phyloP scores from a whole-genome alignment of 1,139 yeast species.

The Yamadazyma pseudoaaseri region DNA sequence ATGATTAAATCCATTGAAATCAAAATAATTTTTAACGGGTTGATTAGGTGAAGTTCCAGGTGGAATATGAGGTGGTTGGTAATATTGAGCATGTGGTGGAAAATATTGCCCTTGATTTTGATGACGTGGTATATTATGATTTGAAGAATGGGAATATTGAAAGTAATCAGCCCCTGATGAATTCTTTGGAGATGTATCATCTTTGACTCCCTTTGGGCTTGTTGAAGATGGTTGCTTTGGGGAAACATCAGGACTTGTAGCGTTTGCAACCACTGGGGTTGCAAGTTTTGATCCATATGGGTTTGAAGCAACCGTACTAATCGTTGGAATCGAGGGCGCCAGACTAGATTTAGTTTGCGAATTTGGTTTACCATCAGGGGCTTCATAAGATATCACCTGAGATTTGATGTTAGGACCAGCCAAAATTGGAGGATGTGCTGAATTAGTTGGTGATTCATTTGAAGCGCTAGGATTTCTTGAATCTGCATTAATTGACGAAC shows the following conservation, averaged over 20 bases:
- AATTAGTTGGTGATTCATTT: slow-evolving; percentile 2
- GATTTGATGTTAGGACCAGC: neutral
- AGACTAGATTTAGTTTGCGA: too few species aligned
- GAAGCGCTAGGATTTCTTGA: slow-evolving; percentile 10
- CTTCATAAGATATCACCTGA: neutral
- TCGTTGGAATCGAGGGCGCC: too few species aligned
- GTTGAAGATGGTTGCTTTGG: neutral
- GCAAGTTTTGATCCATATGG: too few species aligned
- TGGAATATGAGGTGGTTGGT: neutral
- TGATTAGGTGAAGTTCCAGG: neutral
- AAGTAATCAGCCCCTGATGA: neutral
- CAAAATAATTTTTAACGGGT: neutral
- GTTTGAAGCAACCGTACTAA: too few species aligned
- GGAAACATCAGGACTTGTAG: neutral
- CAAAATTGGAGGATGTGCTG: neutral
- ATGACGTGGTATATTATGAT: neutral
- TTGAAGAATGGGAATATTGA: neutral
- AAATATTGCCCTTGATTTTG: neutral
- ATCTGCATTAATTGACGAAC: slow-evolving; percentile 12
- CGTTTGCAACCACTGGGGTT: too few species aligned
- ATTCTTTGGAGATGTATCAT: neutral
- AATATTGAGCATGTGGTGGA: neutral
- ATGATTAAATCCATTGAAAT: neutral
- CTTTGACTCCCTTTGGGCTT: neutral
- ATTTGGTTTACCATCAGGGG: neutral